Evolutionary conservation across 1,284 basidiomycete species (phyloP), one percentile per base, ranked within the genome.

Genomic region (Gastroboletus turbinatus): DNA sequence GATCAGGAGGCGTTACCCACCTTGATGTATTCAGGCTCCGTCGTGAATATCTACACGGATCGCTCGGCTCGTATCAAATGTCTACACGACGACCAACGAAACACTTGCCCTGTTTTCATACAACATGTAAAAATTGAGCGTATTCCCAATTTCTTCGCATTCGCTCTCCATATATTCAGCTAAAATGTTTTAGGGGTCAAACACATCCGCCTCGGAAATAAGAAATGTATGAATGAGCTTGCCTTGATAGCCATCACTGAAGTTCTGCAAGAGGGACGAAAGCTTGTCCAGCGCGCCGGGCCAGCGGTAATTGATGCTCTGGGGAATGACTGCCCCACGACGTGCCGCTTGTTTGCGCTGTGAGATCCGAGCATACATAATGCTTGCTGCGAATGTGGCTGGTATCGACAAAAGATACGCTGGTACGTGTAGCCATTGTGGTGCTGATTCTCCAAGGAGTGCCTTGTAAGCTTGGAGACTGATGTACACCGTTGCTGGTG

Each of bases 1-100:
- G 17, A 33, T 27, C 16, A n/a, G 17, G 7, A 45, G 4, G 4
- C 9, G 3, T n/a, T 6, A 0, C 57, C 27, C 25, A 70, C 72
- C 66, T 79, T 80, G 56, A 77, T 62, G 44, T 79, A 68, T 39
- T 75, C 74, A 3, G 78, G 78, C 46, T 79, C 77, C 3, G 58
- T 61, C 0, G 78, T 80, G 38, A 60, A 30, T 40, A 73, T 55
- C 67, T 73, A 27, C 44, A 44, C 9, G 17, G 25, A 25, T 33
- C 32, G 11, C 7, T 32, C 47, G 54, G 21, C 21, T 40, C 23
- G 10, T 17, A 13, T 25, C 25, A 19, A 7, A 9, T 17, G 29
- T 25, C n/a, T n/a, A 11, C 3, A 11, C 8, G 19, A 45, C 10
- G 5, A 29, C n/a, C 13, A 29, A 30, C 8, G 38, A 38, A 39